A percentile compares a stretch with the other conserved stretches of the same genome.
Conservation (phyloP, 2,329 filamentous ascomycete species). For the Beauveria asiatica region DNA sequence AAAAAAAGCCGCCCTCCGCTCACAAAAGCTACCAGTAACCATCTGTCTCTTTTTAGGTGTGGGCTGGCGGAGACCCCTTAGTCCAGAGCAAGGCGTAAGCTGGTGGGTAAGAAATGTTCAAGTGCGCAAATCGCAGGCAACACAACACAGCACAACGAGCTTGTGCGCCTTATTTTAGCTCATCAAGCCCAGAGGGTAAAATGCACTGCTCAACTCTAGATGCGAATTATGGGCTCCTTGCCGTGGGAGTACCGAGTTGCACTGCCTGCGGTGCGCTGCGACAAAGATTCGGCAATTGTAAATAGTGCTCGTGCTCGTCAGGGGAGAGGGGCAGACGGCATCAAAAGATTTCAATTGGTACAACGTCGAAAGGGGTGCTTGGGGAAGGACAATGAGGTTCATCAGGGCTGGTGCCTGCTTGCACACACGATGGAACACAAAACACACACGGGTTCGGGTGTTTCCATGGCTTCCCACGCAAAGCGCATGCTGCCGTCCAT, state of each 20-base stretch:
- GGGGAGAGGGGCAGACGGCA: not conserved
- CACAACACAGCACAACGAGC: constrained; percentile 6
- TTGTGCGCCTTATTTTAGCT: not conserved
- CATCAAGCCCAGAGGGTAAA: not conserved
- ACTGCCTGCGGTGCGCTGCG: not conserved
- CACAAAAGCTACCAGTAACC: not conserved
- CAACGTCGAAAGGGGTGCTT: not conserved
- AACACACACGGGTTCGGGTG: too few relatives aligned
- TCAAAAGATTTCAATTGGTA: not conserved
- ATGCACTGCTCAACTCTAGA: constrained; percentile 1
- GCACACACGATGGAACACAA: too few relatives aligned
- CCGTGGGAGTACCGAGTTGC: not conserved
- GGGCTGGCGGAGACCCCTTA: not conserved
- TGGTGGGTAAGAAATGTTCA: not conserved
- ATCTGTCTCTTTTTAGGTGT: not conserved
- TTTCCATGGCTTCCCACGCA: too few relatives aligned
- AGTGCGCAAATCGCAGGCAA: not conserved
- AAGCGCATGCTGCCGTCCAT: too few relatives aligned
- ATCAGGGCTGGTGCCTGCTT: not conserved
- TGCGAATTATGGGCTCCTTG: constrained; percentile 1
- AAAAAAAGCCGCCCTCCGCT: not conserved
- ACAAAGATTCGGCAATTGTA: not conserved
- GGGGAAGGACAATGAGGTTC: too few relatives aligned
- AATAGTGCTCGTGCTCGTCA: not conserved
- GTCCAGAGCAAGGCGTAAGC: constrained; percentile 1